Evolutionary conservation across 768 basidiomycete species (phyloP).

Genomic region (Glaciozyma antarctica): DNA sequence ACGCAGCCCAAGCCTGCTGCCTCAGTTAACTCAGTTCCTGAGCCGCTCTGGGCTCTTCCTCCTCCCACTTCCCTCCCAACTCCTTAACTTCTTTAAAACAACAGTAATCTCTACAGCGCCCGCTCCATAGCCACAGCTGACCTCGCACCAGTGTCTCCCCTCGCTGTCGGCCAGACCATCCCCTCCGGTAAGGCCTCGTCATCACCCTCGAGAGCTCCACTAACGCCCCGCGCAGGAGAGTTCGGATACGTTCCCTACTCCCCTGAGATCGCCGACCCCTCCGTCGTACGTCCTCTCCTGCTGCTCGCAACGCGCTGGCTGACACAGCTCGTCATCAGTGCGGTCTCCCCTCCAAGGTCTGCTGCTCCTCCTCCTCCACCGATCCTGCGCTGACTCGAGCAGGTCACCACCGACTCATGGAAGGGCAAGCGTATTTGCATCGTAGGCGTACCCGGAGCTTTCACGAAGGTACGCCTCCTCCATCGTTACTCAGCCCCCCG

Average conservation of each 20-base stretch:
- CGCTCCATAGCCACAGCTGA: too few relatives aligned
- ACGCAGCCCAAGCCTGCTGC: too few relatives aligned
- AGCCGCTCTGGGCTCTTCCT: too few relatives aligned
- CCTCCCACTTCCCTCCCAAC: too few relatives aligned
- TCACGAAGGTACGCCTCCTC: constrained; percentile 50
- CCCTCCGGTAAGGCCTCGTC: not conserved
- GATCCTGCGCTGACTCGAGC: too few relatives aligned
- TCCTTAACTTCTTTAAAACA: too few relatives aligned
- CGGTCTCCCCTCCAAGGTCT: constrained; percentile 35
- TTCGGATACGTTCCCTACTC: constrained; percentile 55
- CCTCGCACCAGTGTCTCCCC: not conserved
- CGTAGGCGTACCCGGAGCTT: constrained; percentile 72
- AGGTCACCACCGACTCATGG: constrained; percentile 54
- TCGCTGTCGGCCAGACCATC: not conserved
- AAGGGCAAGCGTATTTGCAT: constrained; percentile 60
- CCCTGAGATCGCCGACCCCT: constrained; percentile 53
- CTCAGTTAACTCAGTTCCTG: too few relatives aligned
- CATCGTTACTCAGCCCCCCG: not conserved
- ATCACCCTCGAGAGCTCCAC: not conserved
- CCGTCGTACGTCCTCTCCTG: constrained; percentile 10
- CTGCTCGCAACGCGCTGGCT: not conserved
- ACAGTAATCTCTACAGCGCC: too few relatives aligned
- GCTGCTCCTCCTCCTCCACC: too few relatives aligned
- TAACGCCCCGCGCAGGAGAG: not conserved
- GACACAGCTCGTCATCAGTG: not conserved